Conservation (phyloP, 495 filamentous ascomycete species). For the Penicillium roqueforti region DNA sequence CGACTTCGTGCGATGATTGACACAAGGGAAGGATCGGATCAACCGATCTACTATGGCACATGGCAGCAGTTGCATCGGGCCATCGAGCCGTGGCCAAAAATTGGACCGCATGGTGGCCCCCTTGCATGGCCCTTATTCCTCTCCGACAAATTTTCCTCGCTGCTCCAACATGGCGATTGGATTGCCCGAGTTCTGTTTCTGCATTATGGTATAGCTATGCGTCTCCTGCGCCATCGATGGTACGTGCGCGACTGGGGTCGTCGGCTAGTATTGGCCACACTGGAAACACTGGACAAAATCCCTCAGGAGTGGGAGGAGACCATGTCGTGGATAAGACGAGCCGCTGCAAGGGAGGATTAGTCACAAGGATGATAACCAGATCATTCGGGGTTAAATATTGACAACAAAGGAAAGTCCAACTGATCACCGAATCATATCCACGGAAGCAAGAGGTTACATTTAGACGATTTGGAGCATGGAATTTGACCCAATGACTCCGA, state of each 20-base stretch:
- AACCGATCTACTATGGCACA: constrained; percentile 18
- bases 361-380: neutral
- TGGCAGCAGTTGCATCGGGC: constrained; percentile 31
- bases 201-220: constrained; percentile 35
- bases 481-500: neutral
- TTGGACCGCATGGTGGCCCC: constrained; percentile 30
- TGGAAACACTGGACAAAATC: constrained; percentile 29
- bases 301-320: constrained; percentile 31
- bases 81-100: constrained; percentile 34
- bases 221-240: constrained; percentile 37
- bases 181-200: constrained; percentile 36
- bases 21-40: constrained; percentile 9
- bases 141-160: constrained; percentile 23
- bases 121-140: constrained; percentile 39
- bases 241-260: constrained; percentile 37
- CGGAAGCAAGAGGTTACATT: neutral
- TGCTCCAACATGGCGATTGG: constrained; percentile 35
- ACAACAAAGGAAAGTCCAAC: neutral
- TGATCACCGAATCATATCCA: neutral
- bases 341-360: constrained; percentile 18
- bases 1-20: constrained; percentile 20
- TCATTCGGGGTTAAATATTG: neutral
- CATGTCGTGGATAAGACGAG: constrained; percentile 32
- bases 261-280: constrained; percentile 31
- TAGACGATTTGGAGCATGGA: neutral